phyloP scores from a whole-genome alignment of 805 yeast species.

The Yarrowia keelungensis region DNA sequence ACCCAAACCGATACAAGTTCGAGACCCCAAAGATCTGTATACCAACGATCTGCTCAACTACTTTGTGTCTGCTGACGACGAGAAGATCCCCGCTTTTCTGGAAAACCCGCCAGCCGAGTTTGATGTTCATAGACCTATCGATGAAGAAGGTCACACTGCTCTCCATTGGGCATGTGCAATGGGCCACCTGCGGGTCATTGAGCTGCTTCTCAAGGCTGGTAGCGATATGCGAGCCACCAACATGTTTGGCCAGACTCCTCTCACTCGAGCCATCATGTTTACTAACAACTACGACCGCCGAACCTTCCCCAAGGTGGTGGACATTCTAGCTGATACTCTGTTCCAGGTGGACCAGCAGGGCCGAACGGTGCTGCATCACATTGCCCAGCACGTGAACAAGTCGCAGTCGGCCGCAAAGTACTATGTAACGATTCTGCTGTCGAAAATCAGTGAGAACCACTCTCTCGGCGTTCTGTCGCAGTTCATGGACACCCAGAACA shows the following conservation, averaged over 20 bases:
- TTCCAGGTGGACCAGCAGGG: conserved; percentile 74
- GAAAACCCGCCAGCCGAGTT: conserved; percentile 69
- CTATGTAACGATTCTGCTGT: conserved; percentile 77
- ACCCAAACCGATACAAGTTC: conserved; percentile 31
- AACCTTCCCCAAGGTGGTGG: conserved; percentile 79
- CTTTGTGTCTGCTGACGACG: conserved; percentile 65
- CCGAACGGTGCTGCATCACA: conserved; percentile 85
- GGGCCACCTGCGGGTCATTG: conserved; percentile 82
- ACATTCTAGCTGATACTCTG: conserved; percentile 76
- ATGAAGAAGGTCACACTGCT: conserved; percentile 92
- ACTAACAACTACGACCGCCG: conserved; percentile 85
- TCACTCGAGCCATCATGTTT: conserved; percentile 82
- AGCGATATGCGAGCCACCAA: conserved; percentile 69
- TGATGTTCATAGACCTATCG: conserved; percentile 79
- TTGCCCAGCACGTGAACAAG: conserved; percentile 70
- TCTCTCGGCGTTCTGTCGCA: conserved; percentile 60
- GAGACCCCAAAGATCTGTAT: conserved; percentile 48
- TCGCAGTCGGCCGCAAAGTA: conserved; percentile 82
- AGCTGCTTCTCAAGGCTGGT: conserved; percentile 74
- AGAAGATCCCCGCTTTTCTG: conserved; percentile 68
- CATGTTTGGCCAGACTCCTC: conserved; percentile 82
- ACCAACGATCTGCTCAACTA: conserved; percentile 59
- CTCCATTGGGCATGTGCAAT: conserved; percentile 98
- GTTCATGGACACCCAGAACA: conserved; percentile 74
- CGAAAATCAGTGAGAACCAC: conserved; percentile 70